Evolutionary conservation across 1,139 yeast genomes (phyloP).

Genomic region (Meyerozyma guilliermondii): DNA sequence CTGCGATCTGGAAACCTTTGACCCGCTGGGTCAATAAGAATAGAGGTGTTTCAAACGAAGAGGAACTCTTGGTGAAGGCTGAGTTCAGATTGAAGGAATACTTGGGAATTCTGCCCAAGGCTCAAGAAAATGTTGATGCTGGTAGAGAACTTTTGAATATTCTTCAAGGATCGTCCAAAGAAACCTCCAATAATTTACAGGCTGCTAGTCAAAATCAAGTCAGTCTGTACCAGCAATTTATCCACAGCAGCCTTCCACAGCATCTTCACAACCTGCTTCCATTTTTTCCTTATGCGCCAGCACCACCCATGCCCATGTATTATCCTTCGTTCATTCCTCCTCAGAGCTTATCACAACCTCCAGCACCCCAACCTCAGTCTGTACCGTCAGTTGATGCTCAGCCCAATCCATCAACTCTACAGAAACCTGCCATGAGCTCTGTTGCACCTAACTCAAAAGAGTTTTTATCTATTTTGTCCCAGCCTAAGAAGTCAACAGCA

Average conservation of each 20-base stretch:
- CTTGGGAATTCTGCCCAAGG: conserved; percentile 45
- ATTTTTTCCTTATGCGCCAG: conserved; percentile 14
- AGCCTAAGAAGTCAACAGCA: conserved; percentile 15
- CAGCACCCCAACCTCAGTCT: conserved; percentile 1
- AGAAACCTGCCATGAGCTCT: conserved; percentile 35
- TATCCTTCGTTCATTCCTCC: conserved; percentile 13
- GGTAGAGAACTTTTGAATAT: conserved; percentile 71
- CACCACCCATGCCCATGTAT: conserved; percentile 11
- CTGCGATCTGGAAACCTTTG: conserved; percentile 59
- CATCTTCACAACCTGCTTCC: conserved; percentile 28
- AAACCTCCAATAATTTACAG: background rate
- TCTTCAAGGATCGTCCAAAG: conserved; percentile 38
- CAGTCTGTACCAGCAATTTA: conserved; percentile 5
- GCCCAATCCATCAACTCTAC: conserved; percentile 42
- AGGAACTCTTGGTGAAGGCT: conserved; percentile 49
- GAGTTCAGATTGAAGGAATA: conserved; percentile 60
- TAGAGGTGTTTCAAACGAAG: conserved; percentile 51
- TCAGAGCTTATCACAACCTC: conserved; percentile 6
- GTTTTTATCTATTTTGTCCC: conserved; percentile 45
- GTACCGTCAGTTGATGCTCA: conserved; percentile 10
- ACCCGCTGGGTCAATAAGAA: conserved; percentile 50
- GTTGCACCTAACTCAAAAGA: conserved; percentile 46
- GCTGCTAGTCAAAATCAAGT: conserved; percentile 1
- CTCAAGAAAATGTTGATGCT: conserved; percentile 45
- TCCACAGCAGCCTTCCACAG: conserved; percentile 20